Evolutionary conservation across 768 basidiomycete species (phyloP), one percentile per base, ranked within the genome.

Genomic region (Macrolepiota albuminosa): DNA sequence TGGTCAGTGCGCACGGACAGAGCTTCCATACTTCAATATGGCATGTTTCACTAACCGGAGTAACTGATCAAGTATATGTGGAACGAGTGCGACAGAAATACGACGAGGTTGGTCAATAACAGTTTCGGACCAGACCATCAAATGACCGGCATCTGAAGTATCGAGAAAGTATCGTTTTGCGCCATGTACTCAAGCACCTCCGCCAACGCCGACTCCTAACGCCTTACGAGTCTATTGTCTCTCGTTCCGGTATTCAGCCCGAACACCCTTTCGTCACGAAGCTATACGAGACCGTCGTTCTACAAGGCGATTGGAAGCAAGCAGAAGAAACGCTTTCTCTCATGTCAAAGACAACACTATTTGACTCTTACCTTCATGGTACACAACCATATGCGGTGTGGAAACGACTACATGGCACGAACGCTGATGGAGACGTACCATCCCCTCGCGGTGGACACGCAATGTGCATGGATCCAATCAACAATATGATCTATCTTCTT

Each of bases 11-110:
- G 5, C 87, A 91, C 69, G 83, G 80, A 1, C 84, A 80, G 61
- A 86, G 82, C 65, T 93, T 87, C 68, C 89, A 92, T 66, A 84
- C 84, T 26, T 91, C 91, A 1, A 85, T 93, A 56, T 93, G 91
- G 91, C 78, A 87, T 63, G 76, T 92, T 31, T 70, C 85, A 1
- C 64, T 93, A 57, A 72, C 76, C 4, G 91, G 91, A 1, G 82
- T 88, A 34, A 72, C 68, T 1, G 83, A 89, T 26, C 73, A 80
- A 51, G 67, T 70, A 5, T 81, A 79, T 49, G 85, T 93, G n/a
- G 81, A 85, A 58, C 71, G 75, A 61, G 75, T 86, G 21, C 74
- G 78, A 42, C 65, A 64, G 31, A 74, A 69, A 59, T 85, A 90
- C 63, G 85, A 89, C 58, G 83, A 89, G 74, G 91, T 91, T 68